Evolutionary conservation across 2,329 filamentous ascomycete species (phyloP).

Genomic region (Venturia pyrina): DNA sequence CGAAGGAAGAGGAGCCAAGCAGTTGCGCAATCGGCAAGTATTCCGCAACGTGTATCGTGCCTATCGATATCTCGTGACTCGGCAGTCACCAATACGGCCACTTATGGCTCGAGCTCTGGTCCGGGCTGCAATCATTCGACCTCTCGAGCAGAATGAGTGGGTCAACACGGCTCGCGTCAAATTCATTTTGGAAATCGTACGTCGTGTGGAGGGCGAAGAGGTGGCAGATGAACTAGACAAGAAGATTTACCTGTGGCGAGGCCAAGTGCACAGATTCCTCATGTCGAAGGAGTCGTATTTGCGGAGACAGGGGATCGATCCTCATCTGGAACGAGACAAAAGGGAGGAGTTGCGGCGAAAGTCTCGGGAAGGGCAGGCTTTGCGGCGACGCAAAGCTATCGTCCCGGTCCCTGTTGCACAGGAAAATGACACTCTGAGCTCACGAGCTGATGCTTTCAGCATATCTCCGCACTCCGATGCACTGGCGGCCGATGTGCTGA

Average conservation of each 20-base stretch:
- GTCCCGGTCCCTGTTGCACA: background rate
- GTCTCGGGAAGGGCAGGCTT: background rate
- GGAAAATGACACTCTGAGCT: background rate
- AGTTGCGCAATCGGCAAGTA: constrained; percentile 25
- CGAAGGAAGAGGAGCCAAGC: constrained; percentile 21
- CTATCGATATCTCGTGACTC: constrained; percentile 33
- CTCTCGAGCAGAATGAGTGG: constrained; percentile 26
- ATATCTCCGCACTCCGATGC: background rate
- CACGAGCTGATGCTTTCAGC: background rate
- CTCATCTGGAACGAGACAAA: background rate
- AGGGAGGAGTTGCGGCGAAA: background rate
- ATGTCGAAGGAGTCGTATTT: background rate
- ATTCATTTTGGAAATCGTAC: constrained; percentile 36
- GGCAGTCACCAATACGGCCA: constrained; percentile 33
- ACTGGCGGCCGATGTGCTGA: background rate
- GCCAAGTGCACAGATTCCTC: constrained; percentile 5
- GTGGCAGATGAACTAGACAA: constrained; percentile 27
- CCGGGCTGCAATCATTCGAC: constrained; percentile 37
- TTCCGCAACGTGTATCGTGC: constrained; percentile 38
- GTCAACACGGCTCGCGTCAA: constrained; percentile 27
- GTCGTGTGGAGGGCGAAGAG: constrained; percentile 32
- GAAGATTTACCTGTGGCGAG: constrained; percentile 17
- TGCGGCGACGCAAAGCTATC: background rate
- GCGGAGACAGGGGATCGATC: background rate
- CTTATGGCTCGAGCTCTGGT: constrained; percentile 40